These are phyloP conservation scores for Nakazawaea anatomiae DNA, from an alignment of 805 yeast genomes.

Conservation along the genomic window DNA sequence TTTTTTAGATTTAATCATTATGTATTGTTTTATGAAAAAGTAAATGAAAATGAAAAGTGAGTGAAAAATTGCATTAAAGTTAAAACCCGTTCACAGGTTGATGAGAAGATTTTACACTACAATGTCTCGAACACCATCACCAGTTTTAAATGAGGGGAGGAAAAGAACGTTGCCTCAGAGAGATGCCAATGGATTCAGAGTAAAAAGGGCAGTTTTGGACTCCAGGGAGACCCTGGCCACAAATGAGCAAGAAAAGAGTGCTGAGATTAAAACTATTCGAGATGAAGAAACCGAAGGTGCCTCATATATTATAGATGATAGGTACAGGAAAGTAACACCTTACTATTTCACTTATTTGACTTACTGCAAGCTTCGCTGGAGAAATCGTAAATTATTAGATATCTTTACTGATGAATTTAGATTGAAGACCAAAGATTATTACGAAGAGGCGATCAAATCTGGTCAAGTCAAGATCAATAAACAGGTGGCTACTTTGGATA, in stretches of 20 bases:
- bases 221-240: slow-evolving; percentile 32
- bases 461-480: slow-evolving; percentile 79
- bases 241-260: slow-evolving; percentile 18
- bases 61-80: neutral
- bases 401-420: slow-evolving; percentile 82
- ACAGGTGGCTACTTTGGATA: slow-evolving; percentile 54
- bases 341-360: slow-evolving; percentile 88
- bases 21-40: no score
- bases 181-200: slow-evolving; percentile 42
- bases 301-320: slow-evolving; percentile 49
- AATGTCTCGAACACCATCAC: slow-evolving; percentile 4
- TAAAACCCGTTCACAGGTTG: neutral
- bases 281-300: slow-evolving; percentile 59
- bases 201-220: slow-evolving; percentile 38
- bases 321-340: slow-evolving; percentile 70
- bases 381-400: slow-evolving; percentile 73
- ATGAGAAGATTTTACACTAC: neutral
- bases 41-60: neutral
- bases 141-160: neutral
- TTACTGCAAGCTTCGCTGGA: slow-evolving; percentile 88
- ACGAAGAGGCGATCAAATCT: slow-evolving; percentile 41
- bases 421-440: slow-evolving; percentile 65
- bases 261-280: slow-evolving; percentile 25
- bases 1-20: neutral
- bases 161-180: slow-evolving; percentile 20